Base-by-base conservation (phyloP, 768 basidiomycete species). In the Lanmaoa rubissima region DNA sequence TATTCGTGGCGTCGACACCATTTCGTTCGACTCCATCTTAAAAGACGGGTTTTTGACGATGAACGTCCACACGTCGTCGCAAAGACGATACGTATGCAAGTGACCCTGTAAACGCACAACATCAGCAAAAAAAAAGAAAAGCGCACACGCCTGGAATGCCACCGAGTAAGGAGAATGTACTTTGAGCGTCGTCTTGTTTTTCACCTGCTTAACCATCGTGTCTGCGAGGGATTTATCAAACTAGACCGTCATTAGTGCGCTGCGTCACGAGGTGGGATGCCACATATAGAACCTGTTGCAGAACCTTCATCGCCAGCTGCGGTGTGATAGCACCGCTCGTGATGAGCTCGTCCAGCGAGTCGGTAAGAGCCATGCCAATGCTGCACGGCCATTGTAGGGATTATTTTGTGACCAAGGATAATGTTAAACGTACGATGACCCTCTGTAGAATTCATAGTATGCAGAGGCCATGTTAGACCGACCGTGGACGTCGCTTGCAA, bases 61-160 rank as follows among this genome's bases (percentile, higher is more conserved):
- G 73, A 98, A 99, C 51, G 96, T 98, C 97, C 97, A 98, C 47
- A 98, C 96, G 68, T 95, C 94, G 75, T 96, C 94, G 71, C 92
- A 93, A 4, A 93, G 80, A 9, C 92, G 85, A 73, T 97, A 99
- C 2, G 94, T 98, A 62, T 90, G 84, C 53, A 98, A 75, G 69
- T 95, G 90, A 17, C 94, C 96, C 92, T 92, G 60, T 13, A 49
- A 53, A 42, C 35, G 1, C 39, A 55, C 2, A 10, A 17, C 24
- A 26, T 63, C 31, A 67, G 59, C 45, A 28, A 53, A 34, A 21
- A 2, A 24, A 24, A 24, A 24, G 21, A 24, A 24, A 24, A 24
- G 21, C 21, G 4, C 31, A 42, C 21, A 34, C 21, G 32, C 49
- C 38, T 28, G 21, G 24, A 24, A 16, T 32, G 41, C 8, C 38